Evolutionary conservation across 2,329 filamentous ascomycete genomes (phyloP).

Genomic region (Byssochlamys sp.): DNA sequence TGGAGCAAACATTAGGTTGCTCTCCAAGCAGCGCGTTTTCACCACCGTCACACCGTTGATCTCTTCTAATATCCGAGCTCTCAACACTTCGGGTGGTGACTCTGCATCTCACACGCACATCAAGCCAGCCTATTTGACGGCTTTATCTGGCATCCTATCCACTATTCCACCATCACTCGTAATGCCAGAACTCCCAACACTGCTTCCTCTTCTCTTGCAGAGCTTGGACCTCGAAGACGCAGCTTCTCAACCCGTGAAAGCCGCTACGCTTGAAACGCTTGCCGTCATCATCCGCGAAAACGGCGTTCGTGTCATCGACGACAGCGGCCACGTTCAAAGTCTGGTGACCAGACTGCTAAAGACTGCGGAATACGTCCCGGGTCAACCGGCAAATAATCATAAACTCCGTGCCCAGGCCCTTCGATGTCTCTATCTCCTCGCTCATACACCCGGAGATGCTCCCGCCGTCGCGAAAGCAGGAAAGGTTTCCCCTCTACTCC

Average conservation of each 20-base stretch:
- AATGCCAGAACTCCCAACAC: conserved; percentile 47
- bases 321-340: conserved; percentile 48
- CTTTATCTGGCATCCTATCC: conserved; percentile 52
- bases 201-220: conserved; percentile 54
- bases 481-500: conserved; percentile 41
- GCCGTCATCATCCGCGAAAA: conserved; percentile 50
- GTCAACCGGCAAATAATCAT: conserved; percentile 12
- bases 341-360: conserved; percentile 48
- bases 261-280: conserved; percentile 51
- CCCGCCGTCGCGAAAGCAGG: conserved; percentile 16
- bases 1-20: conserved; percentile 50
- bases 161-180: conserved; percentile 52
- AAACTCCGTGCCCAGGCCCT: conserved; percentile 27
- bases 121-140: conserved; percentile 55
- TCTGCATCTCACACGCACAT: conserved; percentile 18
- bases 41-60: conserved; percentile 50
- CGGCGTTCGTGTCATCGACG: conserved; percentile 40
- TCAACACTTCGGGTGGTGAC: conserved; percentile 27
- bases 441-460: conserved; percentile 17
- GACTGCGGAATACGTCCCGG: conserved; percentile 24
- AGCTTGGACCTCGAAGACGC: conserved; percentile 46
- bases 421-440: conserved; percentile 30
- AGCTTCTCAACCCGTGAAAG: conserved; percentile 45
- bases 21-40: conserved; percentile 57
- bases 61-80: conserved; percentile 41